Evolutionary conservation across 1,284 basidiomycete species (phyloP).

Genomic region (Lentinula novae-zelandiae): DNA sequence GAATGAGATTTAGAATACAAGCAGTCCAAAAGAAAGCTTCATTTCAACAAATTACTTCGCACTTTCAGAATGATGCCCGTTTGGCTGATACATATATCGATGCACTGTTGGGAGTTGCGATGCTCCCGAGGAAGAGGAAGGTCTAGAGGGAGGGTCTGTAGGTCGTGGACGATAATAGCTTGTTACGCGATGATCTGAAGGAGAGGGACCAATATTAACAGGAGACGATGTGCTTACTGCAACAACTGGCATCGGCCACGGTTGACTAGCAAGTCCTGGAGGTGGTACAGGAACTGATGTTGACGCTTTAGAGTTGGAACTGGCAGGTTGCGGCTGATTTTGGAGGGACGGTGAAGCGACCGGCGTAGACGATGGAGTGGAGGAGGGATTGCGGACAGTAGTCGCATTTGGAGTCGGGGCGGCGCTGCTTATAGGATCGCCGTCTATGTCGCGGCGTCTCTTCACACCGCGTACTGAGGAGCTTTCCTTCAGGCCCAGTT

Average conservation of each 20-base stretch:
- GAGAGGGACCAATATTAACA: slow-evolving; percentile 25
- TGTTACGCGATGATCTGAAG: slow-evolving; percentile 12
- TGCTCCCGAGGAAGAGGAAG: slow-evolving; percentile 1
- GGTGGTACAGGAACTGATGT: slow-evolving; percentile 17
- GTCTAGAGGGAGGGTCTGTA: slow-evolving; percentile 7
- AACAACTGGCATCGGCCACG: slow-evolving; percentile 46
- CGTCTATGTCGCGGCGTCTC: slow-evolving; percentile 40
- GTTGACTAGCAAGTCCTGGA: slow-evolving; percentile 25
- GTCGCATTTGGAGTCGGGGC: slow-evolving; percentile 21
- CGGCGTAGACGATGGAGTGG: slow-evolving; percentile 16
- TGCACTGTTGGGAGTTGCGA: slow-evolving; percentile 2
- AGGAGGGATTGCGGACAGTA: slow-evolving; percentile 13
- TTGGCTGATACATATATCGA: slow-evolving; percentile 13
- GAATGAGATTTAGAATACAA: not conserved
- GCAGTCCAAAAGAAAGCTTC: not conserved
- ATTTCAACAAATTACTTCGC: not conserved
- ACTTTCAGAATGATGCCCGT: slow-evolving; percentile 7
- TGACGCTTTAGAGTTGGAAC: slow-evolving; percentile 4
- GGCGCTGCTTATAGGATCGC: slow-evolving; percentile 15
- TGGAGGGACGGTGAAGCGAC: slow-evolving; percentile 16
- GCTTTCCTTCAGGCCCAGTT: slow-evolving; percentile 70
- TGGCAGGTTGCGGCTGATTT: slow-evolving; percentile 11
- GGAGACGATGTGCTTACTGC: slow-evolving; percentile 34
- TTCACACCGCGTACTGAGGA: slow-evolving; percentile 51
- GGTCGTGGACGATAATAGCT: slow-evolving; percentile 19